phyloP scores from a whole-genome alignment of 177 flowering plant genomes.

The Tripterygium wilfordii region DNA sequence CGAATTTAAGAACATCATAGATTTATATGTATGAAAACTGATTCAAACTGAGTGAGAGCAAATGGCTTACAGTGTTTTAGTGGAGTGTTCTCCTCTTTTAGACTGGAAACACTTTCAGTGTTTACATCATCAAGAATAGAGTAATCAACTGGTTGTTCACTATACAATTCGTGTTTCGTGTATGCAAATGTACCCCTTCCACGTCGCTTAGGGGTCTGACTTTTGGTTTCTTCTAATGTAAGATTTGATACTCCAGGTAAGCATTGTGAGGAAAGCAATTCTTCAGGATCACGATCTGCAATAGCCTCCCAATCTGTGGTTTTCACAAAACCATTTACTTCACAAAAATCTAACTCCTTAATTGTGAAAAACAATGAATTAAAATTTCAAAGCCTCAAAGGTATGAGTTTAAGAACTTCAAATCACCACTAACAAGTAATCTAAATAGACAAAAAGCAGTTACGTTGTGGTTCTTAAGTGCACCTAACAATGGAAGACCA shows the following conservation, averaged over 20 bases:
- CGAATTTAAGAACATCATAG: no score
- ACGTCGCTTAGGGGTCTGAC: conserved; percentile 51
- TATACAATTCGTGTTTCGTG: conserved; percentile 47
- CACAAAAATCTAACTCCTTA: not conserved
- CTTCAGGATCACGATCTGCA: conserved; percentile 63
- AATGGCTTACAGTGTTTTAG: conserved; percentile 38
- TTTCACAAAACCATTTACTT: not conserved
- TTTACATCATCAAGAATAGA: conserved; percentile 19
- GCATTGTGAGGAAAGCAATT: conserved; percentile 32
- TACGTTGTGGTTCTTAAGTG: no score
- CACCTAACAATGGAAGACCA: no score
- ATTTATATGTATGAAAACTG: no score
- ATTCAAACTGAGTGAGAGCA: not conserved
- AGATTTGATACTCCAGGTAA: conserved; percentile 42
- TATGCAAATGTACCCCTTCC: conserved; percentile 90
- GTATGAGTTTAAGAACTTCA: no score
- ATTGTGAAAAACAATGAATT: not conserved
- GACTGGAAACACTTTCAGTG: conserved; percentile 19
- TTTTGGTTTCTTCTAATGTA: conserved; percentile 38
- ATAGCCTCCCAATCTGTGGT: conserved; percentile 89
- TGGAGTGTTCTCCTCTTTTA: conserved; percentile 18
- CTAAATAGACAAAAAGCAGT: not conserved
- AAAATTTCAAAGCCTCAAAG: no score
- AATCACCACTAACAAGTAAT: not conserved
- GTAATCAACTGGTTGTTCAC: conserved; percentile 46